These are phyloP conservation scores for Xylaria sp. DNA, from an alignment of 2,329 filamentous ascomycete species.

Conservation along the genomic window DNA sequence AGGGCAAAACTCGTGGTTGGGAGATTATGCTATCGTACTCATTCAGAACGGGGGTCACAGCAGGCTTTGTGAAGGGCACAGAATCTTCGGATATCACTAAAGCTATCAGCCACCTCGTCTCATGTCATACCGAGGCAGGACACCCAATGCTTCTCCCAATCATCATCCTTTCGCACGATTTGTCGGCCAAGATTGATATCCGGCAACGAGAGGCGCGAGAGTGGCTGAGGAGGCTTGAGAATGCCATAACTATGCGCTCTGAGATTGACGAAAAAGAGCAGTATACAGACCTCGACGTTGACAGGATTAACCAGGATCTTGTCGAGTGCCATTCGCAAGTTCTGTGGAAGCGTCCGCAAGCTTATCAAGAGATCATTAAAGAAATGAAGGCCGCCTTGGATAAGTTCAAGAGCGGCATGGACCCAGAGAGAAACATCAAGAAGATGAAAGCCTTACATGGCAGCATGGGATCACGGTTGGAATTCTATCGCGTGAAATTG, in stretches of 20 bases:
- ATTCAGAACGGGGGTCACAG: constrained; percentile 65
- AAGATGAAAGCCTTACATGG: constrained; percentile 55
- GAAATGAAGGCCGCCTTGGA: constrained; percentile 62
- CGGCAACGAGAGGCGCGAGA: constrained; percentile 72
- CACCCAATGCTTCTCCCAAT: constrained; percentile 70
- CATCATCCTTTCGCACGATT: constrained; percentile 69
- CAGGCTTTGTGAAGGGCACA: constrained; percentile 71
- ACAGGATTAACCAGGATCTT: constrained; percentile 69
- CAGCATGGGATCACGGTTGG: constrained; percentile 64
- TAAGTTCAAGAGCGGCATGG: constrained; percentile 53
- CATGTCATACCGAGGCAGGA: constrained; percentile 61
- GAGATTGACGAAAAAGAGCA: constrained; percentile 67
- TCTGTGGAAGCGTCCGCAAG: constrained; percentile 71
- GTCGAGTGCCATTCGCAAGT: constrained; percentile 73
- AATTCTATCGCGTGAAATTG: constrained; percentile 71
- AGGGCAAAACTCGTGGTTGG: constrained; percentile 71
- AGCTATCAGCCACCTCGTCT: constrained; percentile 61
- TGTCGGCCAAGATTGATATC: constrained; percentile 66
- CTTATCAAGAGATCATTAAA: constrained; percentile 65
- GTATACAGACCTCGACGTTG: constrained; percentile 67
- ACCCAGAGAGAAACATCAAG: constrained; percentile 37
- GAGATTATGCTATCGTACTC: constrained; percentile 71
- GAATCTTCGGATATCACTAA: constrained; percentile 64
- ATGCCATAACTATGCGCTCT: constrained; percentile 69
- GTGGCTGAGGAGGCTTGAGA: constrained; percentile 70